Conservation (phyloP, 768 basidiomycete species). For the Cystofilobasidium macerans region DNA sequence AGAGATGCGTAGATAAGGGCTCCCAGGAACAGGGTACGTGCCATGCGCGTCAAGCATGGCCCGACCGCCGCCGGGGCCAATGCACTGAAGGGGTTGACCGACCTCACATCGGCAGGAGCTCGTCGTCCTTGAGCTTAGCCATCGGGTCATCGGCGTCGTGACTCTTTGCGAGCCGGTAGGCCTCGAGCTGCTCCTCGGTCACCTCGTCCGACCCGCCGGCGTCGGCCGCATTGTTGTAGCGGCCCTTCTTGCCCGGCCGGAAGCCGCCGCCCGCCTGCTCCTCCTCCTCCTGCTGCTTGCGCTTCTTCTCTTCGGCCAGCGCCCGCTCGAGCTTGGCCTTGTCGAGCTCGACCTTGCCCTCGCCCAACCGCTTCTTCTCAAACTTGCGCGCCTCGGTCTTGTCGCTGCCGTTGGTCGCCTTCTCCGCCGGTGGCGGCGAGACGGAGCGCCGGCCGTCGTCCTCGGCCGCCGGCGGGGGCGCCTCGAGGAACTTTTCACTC, state of each 20-base stretch:
- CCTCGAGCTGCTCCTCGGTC: constrained; percentile 67
- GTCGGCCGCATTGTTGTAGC: constrained; percentile 36
- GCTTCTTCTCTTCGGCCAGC: constrained; percentile 66
- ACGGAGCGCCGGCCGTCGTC: constrained; percentile 13
- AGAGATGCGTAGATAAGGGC: no score
- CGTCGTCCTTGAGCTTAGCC: constrained; percentile 74
- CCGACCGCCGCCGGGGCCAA: no score
- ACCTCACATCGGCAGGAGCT: constrained; percentile 29
- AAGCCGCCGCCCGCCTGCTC: constrained; percentile 51
- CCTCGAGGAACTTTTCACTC: constrained; percentile 23
- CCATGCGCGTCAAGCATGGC: no score
- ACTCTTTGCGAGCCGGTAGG: constrained; percentile 62
- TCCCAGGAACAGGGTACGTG: no score
- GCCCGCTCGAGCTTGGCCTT: constrained; percentile 58
- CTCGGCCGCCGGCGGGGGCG: background rate
- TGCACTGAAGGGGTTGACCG: no score
- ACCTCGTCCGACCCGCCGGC: constrained; percentile 57
- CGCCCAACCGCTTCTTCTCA: constrained; percentile 67
- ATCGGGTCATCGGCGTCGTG: constrained; percentile 75
- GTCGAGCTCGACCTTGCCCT: constrained; percentile 65
- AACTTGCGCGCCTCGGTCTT: constrained; percentile 45
- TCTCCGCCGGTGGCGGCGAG: constrained; percentile 14
- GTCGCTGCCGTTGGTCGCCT: constrained; percentile 41
- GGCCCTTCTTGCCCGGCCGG: constrained; percentile 39
- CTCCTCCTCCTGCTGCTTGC: constrained; percentile 48